phyloP scores from a whole-genome alignment of 352 stramenopile species.

The Globisporangium megalacanthum region DNA sequence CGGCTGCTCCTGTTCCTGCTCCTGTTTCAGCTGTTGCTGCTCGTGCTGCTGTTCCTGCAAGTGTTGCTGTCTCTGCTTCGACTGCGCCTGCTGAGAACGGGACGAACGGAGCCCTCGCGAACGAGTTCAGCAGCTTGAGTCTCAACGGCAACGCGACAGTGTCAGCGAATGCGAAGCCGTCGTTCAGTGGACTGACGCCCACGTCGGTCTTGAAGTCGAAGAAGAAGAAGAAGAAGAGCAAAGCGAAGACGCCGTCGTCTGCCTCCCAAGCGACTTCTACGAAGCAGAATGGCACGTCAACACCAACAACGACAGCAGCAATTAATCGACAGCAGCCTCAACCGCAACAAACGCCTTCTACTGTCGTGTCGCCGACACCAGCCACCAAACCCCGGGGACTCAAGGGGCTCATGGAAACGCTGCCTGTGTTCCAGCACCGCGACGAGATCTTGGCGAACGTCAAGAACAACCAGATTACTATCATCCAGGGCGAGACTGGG shows the following conservation, averaged over 20 bases:
- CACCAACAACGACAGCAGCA: no score
- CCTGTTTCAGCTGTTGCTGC: no score
- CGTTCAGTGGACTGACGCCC: background rate
- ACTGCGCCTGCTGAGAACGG: background rate
- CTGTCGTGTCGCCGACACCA: background rate
- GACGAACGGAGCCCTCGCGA: background rate
- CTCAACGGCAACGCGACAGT: background rate
- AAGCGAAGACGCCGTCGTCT: background rate
- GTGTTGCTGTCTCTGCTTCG: no score
- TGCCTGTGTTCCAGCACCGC: constrained; percentile 86
- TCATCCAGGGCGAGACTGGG: constrained; percentile 92
- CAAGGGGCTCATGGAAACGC: constrained; percentile 49
- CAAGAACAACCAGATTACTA: constrained; percentile 78
- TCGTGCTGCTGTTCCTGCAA: no score
- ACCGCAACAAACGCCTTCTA: no score
- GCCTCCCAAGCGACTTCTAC: background rate
- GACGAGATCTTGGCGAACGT: constrained; percentile 87
- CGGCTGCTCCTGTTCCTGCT: no score
- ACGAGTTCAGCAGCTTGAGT: background rate
- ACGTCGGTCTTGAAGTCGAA: constrained; percentile 1
- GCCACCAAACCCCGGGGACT: constrained; percentile 14
- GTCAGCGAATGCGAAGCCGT: background rate
- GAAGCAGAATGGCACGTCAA: no score
- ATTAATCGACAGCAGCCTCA: no score
- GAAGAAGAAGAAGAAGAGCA: background rate